phyloP scores from a whole-genome alignment of 1,284 basidiomycete species.

The Cryptococcus deneoformans region DNA sequence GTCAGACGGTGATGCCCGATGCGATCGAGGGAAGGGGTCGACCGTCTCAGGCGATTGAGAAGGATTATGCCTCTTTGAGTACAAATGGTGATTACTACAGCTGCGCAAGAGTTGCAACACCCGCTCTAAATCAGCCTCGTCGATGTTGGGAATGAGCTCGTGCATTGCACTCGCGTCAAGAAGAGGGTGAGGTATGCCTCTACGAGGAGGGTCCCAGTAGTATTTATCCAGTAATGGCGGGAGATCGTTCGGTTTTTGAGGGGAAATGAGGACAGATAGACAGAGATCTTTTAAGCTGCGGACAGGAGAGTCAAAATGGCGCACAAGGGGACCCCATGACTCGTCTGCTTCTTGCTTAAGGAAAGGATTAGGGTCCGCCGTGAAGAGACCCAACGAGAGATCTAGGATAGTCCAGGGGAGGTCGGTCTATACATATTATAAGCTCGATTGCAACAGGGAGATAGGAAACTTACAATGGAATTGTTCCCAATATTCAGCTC shows the following conservation, averaged over 20 bases:
- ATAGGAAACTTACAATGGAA: constrained; percentile 34
- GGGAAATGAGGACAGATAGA: constrained; percentile 37
- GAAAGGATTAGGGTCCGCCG: constrained; percentile 27
- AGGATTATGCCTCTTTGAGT: not conserved
- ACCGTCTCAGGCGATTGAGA: not conserved
- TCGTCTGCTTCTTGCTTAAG: not conserved
- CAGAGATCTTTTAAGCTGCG: constrained; percentile 35
- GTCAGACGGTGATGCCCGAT: constrained; percentile 25
- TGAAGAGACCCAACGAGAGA: constrained; percentile 29
- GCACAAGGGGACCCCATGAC: constrained; percentile 9
- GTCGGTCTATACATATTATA: constrained; percentile 20
- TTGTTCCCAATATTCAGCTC: constrained; percentile 48
- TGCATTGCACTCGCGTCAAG: constrained; percentile 28
- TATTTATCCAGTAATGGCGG: constrained; percentile 41
- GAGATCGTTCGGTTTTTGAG: constrained; percentile 26
- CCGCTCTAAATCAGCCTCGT: constrained; percentile 15
- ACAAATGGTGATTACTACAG: constrained; percentile 8
- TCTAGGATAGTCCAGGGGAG: constrained; percentile 46
- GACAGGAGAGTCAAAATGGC: constrained; percentile 16
- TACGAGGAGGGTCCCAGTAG: constrained; percentile 27
- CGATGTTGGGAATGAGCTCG: constrained; percentile 20
- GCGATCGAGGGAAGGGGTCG: constrained; percentile 31
- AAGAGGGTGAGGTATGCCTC: constrained; percentile 30
- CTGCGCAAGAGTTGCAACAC: constrained; percentile 30
- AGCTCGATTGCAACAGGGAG: not conserved